phyloP scores from a whole-genome alignment of 2,329 filamentous ascomycete species.

The Paraphaeosphaeria sporulosa region DNA sequence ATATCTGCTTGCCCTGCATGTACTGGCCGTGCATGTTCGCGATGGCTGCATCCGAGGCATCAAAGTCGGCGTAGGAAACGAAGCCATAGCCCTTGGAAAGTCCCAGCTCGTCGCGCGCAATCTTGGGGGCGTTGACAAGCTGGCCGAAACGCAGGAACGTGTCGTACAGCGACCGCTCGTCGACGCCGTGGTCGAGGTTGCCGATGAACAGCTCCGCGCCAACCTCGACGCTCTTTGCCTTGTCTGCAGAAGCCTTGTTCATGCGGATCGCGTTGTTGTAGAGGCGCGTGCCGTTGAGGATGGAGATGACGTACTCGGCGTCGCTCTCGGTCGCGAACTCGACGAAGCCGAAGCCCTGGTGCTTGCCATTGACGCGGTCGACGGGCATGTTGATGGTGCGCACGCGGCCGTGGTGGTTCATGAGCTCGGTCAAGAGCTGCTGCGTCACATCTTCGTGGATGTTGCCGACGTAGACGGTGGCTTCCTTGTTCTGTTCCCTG shows the following conservation, averaged over 20 bases:
- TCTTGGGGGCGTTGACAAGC: constrained; percentile 82
- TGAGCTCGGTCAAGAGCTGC: constrained; percentile 93
- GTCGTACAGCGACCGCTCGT: constrained; percentile 95
- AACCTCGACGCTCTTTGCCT: constrained; percentile 90
- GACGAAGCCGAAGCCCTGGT: constrained; percentile 98
- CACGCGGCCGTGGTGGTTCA: constrained; percentile 96
- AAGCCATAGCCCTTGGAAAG: constrained; percentile 96
- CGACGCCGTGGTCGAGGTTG: constrained; percentile 91
- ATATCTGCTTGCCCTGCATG: constrained; percentile 95
- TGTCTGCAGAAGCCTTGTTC: constrained; percentile 93
- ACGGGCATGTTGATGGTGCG: constrained; percentile 98
- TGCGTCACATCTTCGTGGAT: constrained; percentile 96
- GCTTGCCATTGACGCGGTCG: constrained; percentile 94
- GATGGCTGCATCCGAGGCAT: constrained; percentile 90
- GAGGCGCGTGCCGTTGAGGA: constrained; percentile 94
- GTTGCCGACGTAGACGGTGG: constrained; percentile 97
- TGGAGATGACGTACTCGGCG: constrained; percentile 93
- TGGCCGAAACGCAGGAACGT: constrained; percentile 92
- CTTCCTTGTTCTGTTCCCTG: constrained; percentile 90
- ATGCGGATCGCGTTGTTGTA: constrained; percentile 95
- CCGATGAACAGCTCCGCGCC: constrained; percentile 97
- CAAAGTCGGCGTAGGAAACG: constrained; percentile 90
- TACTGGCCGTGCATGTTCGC: constrained; percentile 95
- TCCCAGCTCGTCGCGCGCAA: constrained; percentile 85
- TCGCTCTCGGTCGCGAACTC: constrained; percentile 96